phyloP scores from a whole-genome alignment of 768 basidiomycete genomes.

The Amanita muscaria region DNA sequence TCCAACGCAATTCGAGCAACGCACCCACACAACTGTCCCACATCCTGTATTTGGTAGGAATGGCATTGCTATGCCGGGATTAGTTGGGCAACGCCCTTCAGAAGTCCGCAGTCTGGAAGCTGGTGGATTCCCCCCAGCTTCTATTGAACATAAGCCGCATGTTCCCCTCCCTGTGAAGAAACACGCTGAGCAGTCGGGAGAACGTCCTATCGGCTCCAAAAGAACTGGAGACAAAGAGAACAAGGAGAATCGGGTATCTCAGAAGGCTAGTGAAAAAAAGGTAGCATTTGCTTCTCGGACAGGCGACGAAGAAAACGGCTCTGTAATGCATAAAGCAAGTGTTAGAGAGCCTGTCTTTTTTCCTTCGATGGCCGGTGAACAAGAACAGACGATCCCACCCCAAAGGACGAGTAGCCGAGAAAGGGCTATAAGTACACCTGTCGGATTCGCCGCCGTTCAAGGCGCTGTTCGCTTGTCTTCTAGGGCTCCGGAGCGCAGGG shows the following conservation, averaged over 20 bases:
- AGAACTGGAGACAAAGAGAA: constrained; percentile 22
- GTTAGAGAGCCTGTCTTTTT: not conserved
- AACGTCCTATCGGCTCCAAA: constrained; percentile 27
- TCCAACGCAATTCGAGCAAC: constrained; percentile 60
- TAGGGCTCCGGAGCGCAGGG: constrained; percentile 2
- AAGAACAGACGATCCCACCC: not conserved
- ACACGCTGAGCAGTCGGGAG: constrained; percentile 31
- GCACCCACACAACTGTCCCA: constrained; percentile 37
- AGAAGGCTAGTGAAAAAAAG: constrained; percentile 34
- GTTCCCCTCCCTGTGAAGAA: constrained; percentile 25
- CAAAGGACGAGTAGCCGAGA: constrained; percentile 3
- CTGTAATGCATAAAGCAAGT: not conserved
- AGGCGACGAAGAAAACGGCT: not conserved
- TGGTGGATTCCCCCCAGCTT: constrained; percentile 2
- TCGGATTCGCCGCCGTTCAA: not conserved
- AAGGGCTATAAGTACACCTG: constrained; percentile 5
- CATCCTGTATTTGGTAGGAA: constrained; percentile 74
- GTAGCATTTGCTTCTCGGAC: constrained; percentile 30
- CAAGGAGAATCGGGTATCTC: not conserved
- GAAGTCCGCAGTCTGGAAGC: not conserved
- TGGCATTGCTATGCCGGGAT: constrained; percentile 70
- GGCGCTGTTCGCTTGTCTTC: not conserved
- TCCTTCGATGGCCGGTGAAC: not conserved
- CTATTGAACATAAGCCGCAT: constrained; percentile 15
- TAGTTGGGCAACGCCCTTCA: constrained; percentile 27